Percentiles rank a stretch among this genome's conserved stretches.
These are phyloP conservation scores for Eucommia ulmoides DNA, from an alignment of 257 asterid species.

Conservation along the genomic window DNA sequence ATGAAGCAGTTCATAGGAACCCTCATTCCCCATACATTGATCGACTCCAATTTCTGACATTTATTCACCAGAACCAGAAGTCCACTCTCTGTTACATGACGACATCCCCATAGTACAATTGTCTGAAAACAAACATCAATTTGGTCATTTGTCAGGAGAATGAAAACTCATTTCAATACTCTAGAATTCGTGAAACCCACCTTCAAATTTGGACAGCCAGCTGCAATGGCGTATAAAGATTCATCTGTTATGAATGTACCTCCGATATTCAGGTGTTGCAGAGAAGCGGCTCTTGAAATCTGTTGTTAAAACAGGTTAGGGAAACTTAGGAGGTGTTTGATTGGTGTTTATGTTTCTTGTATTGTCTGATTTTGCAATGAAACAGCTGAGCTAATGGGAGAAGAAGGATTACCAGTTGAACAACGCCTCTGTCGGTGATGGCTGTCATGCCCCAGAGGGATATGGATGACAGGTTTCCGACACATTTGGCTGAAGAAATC, in stretches of 20 bases:
- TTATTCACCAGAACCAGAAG: constrained; percentile 62
- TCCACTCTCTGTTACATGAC: constrained; percentile 73
- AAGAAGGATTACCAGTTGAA: constrained; percentile 64
- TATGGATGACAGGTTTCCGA: constrained; percentile 55
- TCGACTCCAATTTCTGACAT: constrained; percentile 63
- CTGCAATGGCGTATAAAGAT: constrained; percentile 62
- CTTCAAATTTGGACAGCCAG: constrained; percentile 66
- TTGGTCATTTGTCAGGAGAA: too few relatives aligned
- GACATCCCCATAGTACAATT: constrained; percentile 83
- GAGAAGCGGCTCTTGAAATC: constrained; percentile 60
- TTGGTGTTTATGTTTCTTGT: too few relatives aligned
- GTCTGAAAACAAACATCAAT: too few relatives aligned
- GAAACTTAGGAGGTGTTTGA: too few relatives aligned
- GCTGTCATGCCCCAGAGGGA: constrained; percentile 84
- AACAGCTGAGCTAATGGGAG: too few relatives aligned
- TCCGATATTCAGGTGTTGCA: constrained; percentile 74
- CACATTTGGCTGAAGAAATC: constrained; percentile 62
- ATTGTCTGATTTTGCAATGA: too few relatives aligned
- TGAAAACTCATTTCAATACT: too few relatives aligned
- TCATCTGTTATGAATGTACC: constrained; percentile 79
- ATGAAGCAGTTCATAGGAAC: constrained; percentile 62
- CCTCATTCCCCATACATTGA: constrained; percentile 80
- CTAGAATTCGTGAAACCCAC: too few relatives aligned
- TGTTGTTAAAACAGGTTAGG: too few relatives aligned
- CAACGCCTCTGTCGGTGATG: constrained; percentile 62